A percentile compares a stretch with the other conserved stretches of the same genome.
phyloP scores from a whole-genome alignment of 2,329 filamentous ascomycete species.

The Pyrenophora seminiperda region DNA sequence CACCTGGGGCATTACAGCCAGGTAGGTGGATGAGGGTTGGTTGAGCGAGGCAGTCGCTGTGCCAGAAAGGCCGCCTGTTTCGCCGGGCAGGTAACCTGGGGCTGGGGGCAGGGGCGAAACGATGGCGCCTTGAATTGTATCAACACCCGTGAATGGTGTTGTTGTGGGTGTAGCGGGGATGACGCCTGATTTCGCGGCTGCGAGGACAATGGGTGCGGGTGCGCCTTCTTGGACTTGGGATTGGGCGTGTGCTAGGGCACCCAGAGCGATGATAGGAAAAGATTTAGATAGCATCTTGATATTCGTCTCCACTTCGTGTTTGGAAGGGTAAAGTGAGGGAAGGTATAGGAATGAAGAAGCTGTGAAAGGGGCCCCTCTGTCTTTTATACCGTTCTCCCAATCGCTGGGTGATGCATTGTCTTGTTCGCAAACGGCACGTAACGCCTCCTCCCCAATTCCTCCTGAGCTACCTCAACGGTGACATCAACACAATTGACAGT shows the following conservation, averaged over 20 bases:
- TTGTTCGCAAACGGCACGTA: not conserved
- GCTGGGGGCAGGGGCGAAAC: conserved; percentile 26
- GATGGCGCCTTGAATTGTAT: conserved; percentile 36
- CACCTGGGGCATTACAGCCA: conserved; percentile 26
- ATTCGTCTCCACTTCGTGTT: not conserved
- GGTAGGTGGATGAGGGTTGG: conserved; percentile 29
- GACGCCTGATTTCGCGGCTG: conserved; percentile 30
- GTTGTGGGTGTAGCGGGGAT: conserved; percentile 24
- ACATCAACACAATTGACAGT: conserved; percentile 1
- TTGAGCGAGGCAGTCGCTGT: conserved; percentile 28
- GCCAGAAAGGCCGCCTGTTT: conserved; percentile 21
- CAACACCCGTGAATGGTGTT: conserved; percentile 27
- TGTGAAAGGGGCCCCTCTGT: not conserved
- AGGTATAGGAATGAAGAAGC: not conserved
- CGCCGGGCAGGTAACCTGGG: conserved; percentile 25
- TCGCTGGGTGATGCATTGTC: not conserved
- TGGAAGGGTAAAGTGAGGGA: not conserved
- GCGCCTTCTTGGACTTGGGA: conserved; percentile 25
- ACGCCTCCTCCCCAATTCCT: not conserved
- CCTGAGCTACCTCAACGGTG: not conserved
- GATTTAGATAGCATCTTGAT: conserved; percentile 7
- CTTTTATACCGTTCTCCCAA: not conserved
- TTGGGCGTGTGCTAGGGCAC: conserved; percentile 19
- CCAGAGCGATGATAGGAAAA: conserved; percentile 17
- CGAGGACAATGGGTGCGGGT: conserved; percentile 23